Base-by-base conservation (phyloP, 129 eudicot species). In the Solidago caesia region DNA sequence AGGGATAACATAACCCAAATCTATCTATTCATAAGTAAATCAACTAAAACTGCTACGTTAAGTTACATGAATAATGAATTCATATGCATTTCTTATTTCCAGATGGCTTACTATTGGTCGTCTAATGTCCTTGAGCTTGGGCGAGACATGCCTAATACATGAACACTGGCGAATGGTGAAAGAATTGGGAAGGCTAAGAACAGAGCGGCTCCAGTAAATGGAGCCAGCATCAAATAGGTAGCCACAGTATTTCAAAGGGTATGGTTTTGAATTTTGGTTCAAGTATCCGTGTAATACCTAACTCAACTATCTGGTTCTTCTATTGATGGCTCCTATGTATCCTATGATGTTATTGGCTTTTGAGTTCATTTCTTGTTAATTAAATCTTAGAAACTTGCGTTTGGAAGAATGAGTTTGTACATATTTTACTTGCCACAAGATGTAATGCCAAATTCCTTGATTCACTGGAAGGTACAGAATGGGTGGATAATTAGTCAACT, bases 131-230 rank as follows among this genome's bases (percentile, higher is more conserved):
- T 75, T 84, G 67, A 94, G 99, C 73, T 88, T 73, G 73, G 97
- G 99, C 1, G 97, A 88, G 77, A 87, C 94, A 3, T 29, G 81
- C 64, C 58, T 94, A 64, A 73, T 93, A 3, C 73, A 79, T 82
- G 94, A 94, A 53, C 97, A 90, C 62, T 94, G 99, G 99, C 96
- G 87, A 77, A 90, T 88, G 97, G 97, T 89, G 46, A 88, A 88
- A 80, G 96, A 94, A 82, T 81, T 94, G 62, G 99, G 90, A 83
- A 85, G 89, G 72, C 88, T 88, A 45, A 80, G 97, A 69, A 81
- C 73, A 65, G 91, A 87, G 67, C 87, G 99, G 79, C 55, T 87
- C 61, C 82, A 73, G 52, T 84, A 75, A 75, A 84, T 27, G 65
- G 11, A 46, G 15, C 15, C 47, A 52, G 39, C 47, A 45, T 56